These are phyloP conservation scores for Coccomyxa subellipsoidea DNA, from an alignment of 163 green algal species.

Conservation along the genomic window DNA sequence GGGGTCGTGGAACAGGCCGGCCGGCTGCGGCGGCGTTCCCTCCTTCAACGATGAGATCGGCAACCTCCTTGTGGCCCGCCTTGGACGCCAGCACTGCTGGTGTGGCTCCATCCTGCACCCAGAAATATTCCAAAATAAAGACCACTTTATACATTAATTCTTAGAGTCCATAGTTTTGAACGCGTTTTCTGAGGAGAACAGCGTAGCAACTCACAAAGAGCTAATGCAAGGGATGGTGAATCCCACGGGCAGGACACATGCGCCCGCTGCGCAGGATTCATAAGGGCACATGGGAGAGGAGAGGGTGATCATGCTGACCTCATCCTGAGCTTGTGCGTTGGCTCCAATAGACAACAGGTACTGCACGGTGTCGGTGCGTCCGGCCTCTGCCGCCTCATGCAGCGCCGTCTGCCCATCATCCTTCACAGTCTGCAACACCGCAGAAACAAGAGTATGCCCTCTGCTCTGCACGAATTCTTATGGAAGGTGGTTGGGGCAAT, in stretches of 20 bases:
- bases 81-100: conserved; percentile 8
- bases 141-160: no score
- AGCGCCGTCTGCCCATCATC: conserved; percentile 14
- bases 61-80: conserved; percentile 6
- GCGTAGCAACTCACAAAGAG: no score
- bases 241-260: no score
- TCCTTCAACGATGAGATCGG: neutral
- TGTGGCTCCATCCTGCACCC: conserved; percentile 10
- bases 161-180: no score
- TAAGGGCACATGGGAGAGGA: no score
- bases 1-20: neutral
- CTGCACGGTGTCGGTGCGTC: conserved; percentile 7
- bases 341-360: conserved; percentile 24
- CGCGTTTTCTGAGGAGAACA: no score
- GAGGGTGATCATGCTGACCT: no score
- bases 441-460: neutral
- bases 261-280: no score
- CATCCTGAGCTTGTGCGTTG: conserved; percentile 8
- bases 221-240: no score
- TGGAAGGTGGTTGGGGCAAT: no score
- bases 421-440: neutral
- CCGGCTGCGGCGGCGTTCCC: neutral
- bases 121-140: neutral
- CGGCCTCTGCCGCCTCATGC: conserved; percentile 18
- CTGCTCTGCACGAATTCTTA: neutral